These are phyloP conservation scores for Colletotrichum musicola DNA, from an alignment of 2,329 filamentous ascomycete species.

Conservation along the genomic window DNA sequence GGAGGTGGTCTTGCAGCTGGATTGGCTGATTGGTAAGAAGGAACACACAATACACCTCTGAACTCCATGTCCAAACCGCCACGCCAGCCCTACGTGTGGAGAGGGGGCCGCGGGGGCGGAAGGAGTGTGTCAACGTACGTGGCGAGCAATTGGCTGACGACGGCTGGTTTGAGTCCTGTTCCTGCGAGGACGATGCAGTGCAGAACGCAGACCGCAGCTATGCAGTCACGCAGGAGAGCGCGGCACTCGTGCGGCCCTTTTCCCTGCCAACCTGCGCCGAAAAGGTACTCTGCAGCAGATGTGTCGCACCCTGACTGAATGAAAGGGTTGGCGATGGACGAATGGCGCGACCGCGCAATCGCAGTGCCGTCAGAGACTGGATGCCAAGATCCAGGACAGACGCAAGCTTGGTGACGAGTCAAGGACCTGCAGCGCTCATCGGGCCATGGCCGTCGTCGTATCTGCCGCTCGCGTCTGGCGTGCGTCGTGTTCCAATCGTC, in stretches of 20 bases:
- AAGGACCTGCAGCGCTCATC: constrained; percentile 14
- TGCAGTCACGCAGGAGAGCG: not conserved
- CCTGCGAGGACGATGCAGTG: constrained; percentile 20
- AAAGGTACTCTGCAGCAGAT: constrained; percentile 33
- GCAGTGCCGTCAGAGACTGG: constrained; percentile 21
- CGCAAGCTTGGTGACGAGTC: constrained; percentile 38
- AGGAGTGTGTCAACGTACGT: not conserved
- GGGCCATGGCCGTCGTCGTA: not conserved
- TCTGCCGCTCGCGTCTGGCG: not conserved
- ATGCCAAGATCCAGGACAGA: constrained; percentile 3
- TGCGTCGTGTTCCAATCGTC: not conserved
- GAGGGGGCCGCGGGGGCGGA: constrained; percentile 1
- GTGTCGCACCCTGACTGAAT: not conserved
- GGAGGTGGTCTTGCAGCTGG: not conserved
- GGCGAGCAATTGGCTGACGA: constrained; percentile 34
- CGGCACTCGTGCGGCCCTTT: constrained; percentile 26
- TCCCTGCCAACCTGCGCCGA: constrained; percentile 12
- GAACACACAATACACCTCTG: not conserved
- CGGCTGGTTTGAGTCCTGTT: constrained; percentile 22
- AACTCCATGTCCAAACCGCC: not conserved
- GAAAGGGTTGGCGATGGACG: constrained; percentile 13
- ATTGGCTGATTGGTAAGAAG: not conserved
- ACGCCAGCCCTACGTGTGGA: constrained; percentile 38
- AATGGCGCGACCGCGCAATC: constrained; percentile 34
- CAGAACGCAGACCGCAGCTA: not conserved